phyloP scores from a whole-genome alignment of 2,329 filamentous ascomycete species.

The Teratosphaeria gauchensis region DNA sequence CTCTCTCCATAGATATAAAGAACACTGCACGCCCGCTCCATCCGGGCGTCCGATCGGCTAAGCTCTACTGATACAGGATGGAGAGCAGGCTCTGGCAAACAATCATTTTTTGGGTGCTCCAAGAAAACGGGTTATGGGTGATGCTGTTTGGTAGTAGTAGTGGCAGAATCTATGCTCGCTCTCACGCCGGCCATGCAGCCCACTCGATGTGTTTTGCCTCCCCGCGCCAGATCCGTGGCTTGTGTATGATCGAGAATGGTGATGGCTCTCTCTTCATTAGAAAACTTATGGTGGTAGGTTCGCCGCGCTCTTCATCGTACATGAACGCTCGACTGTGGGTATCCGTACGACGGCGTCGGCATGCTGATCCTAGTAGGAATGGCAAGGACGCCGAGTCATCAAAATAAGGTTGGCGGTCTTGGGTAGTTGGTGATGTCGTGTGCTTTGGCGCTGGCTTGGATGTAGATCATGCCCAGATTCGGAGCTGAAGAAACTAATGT shows the following conservation, averaged over 20 bases:
- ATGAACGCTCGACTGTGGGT: not conserved
- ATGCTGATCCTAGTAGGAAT: not conserved
- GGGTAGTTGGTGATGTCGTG: not conserved
- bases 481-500: slow-evolving; percentile 31
- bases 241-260: not conserved
- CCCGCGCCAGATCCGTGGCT: not conserved
- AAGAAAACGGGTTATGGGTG: not conserved
- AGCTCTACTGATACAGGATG: not conserved
- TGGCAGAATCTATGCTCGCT: not conserved
- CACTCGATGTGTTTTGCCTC: not conserved
- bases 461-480: slow-evolving; percentile 40
- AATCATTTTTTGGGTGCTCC: not conserved
- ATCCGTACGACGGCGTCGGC: not conserved
- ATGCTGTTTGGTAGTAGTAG: not conserved
- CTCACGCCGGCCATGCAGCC: not conserved
- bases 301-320: not conserved
- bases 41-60: not conserved
- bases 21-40: not conserved
- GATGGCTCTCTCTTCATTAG: not conserved
- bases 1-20: not conserved
- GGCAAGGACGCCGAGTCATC: slow-evolving; percentile 2
- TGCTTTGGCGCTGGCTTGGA: not conserved
- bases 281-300: not conserved
- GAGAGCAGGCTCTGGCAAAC: not conserved
- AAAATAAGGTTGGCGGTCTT: slow-evolving; percentile 1